phyloP scores from a whole-genome alignment of 1,139 yeast species.

The Taphrina betulina region DNA sequence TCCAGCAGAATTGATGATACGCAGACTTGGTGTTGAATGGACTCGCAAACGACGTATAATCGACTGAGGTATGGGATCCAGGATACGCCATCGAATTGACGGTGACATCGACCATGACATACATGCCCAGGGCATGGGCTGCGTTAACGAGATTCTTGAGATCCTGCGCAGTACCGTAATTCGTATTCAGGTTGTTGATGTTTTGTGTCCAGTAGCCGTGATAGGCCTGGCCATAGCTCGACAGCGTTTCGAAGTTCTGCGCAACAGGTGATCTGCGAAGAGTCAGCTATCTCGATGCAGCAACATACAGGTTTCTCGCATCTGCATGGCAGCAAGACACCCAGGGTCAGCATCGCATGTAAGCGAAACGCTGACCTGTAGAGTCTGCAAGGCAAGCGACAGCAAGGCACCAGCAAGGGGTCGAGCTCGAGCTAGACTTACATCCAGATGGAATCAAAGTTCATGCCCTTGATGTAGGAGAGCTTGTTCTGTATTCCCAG shows the following conservation, averaged over 20 bases:
- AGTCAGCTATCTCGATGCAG: too few relatives aligned
- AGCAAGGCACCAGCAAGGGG: too few relatives aligned
- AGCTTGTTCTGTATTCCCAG: slow-evolving; percentile 33
- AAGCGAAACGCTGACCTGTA: too few relatives aligned
- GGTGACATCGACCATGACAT: slow-evolving; percentile 35
- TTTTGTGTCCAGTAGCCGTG: slow-evolving; percentile 37
- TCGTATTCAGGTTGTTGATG: slow-evolving; percentile 31
- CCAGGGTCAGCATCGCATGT: too few relatives aligned
- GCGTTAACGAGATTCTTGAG: slow-evolving; percentile 31
- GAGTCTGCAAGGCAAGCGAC: too few relatives aligned
- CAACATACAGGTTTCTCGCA: too few relatives aligned
- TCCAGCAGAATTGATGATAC: slow-evolving; percentile 33
- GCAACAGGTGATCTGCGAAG: slow-evolving; percentile 32
- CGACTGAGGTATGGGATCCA: slow-evolving; percentile 18
- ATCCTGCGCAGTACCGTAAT: slow-evolving; percentile 34
- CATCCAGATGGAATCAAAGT: slow-evolving; percentile 37
- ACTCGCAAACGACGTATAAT: slow-evolving; percentile 19
- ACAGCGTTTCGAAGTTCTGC: slow-evolving; percentile 28
- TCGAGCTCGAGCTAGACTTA: too few relatives aligned
- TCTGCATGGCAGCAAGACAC: too few relatives aligned
- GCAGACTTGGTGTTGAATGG: slow-evolving; percentile 34
- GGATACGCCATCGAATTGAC: slow-evolving; percentile 34
- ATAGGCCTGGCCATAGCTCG: slow-evolving; percentile 33
- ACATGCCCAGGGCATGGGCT: slow-evolving; percentile 34
- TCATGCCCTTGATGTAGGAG: slow-evolving; percentile 35